phyloP scores from a whole-genome alignment of 495 filamentous ascomycete species.

The Massariosphaeria phaeospora region DNA sequence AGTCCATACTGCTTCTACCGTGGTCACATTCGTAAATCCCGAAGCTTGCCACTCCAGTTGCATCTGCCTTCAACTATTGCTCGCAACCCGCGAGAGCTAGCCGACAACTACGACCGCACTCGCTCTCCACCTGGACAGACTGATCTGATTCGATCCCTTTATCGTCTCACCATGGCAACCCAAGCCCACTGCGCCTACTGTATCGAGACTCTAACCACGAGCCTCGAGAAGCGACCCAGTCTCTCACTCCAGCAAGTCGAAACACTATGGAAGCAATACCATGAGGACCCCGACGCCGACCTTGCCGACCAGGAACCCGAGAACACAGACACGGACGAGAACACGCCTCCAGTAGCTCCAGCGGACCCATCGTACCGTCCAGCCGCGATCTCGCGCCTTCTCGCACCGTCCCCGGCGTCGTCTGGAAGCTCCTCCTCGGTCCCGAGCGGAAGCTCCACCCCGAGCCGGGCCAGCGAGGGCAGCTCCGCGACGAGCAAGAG shows the following conservation, averaged over 20 bases:
- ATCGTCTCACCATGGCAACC: conserved; percentile 80
- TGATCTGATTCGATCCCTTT: no score
- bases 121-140: no score
- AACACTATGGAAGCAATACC: conserved; percentile 60
- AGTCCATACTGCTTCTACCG: no score
- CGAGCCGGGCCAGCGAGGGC: conserved; percentile 33
- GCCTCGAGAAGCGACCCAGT: conserved; percentile 55
- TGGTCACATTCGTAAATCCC: no score
- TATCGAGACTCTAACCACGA: conserved; percentile 75
- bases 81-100: no score
- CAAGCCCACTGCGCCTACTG: conserved; percentile 81
- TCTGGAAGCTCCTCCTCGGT: conserved; percentile 45
- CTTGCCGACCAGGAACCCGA: conserved; percentile 24
- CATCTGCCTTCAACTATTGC: no score
- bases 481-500: conserved; percentile 47
- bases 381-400: conserved; percentile 37
- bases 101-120: no score
- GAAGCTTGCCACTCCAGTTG: no score
- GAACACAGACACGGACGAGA: conserved; percentile 16
- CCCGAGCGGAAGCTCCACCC: conserved; percentile 44
- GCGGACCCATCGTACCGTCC: conserved; percentile 14
- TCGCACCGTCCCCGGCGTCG: conserved; percentile 37
- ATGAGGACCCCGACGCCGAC: conserved; percentile 36
- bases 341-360: neutral
- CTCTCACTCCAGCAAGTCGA: conserved; percentile 62